These are phyloP conservation scores for Alternaria hordeiaustralica DNA, from an alignment of 2,329 filamentous ascomycete species.

Conservation along the genomic window DNA sequence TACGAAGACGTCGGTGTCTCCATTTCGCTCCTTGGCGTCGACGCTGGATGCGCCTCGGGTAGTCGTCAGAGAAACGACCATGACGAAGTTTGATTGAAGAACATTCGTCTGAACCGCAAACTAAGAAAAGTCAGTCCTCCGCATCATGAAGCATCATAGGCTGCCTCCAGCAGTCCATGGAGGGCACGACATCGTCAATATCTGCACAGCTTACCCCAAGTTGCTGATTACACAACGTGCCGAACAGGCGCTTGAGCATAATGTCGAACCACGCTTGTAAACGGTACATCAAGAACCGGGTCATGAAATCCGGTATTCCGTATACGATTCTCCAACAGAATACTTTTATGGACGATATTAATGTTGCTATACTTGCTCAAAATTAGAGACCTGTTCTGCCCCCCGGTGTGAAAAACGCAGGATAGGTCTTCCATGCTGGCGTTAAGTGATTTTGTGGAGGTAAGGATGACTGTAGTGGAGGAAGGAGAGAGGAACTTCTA, in stretches of 20 bases:
- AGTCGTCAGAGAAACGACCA: not conserved
- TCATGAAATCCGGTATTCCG: conserved; percentile 18
- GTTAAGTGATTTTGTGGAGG: conserved; percentile 34
- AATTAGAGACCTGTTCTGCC: conserved; percentile 28
- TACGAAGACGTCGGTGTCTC: not conserved
- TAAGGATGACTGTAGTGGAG: conserved; percentile 24
- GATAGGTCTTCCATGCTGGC: conserved; percentile 35
- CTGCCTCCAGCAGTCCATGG: not conserved
- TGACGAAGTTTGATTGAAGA: not conserved
- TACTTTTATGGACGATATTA: conserved; percentile 44
- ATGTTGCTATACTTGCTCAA: conserved; percentile 20
- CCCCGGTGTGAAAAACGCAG: conserved; percentile 23
- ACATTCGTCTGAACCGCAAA: not conserved
- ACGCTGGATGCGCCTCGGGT: not conserved
- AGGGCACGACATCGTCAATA: not conserved
- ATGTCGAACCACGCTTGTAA: conserved; percentile 50
- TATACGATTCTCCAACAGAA: conserved; percentile 22
- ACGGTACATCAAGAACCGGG: conserved; percentile 43
- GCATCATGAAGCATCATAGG: not conserved
- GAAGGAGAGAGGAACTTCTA: conserved; percentile 35
- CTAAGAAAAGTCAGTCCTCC: not conserved
- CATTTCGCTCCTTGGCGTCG: not conserved
- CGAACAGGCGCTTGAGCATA: conserved; percentile 40
- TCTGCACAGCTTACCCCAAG: not conserved
- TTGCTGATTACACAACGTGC: conserved; percentile 18